A percentile compares a stretch with the other conserved stretches of the same genome.
Conservation (phyloP, 257 asterid genomes). For the Solanum chmielewskii region DNA sequence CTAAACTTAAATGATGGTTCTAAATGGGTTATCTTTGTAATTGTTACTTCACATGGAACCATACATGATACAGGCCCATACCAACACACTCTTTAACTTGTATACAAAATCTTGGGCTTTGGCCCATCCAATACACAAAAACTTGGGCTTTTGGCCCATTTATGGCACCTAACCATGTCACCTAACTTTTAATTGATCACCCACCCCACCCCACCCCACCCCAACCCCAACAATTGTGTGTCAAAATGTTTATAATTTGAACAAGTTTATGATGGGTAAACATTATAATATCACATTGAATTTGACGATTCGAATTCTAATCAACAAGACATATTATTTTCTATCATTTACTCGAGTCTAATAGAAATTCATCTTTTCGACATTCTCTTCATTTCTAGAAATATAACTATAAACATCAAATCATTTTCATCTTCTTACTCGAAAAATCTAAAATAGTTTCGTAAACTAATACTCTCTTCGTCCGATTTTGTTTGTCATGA, state of each 20-base stretch:
- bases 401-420: not conserved
- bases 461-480: no score
- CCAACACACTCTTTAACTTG: not conserved
- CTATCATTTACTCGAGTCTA: rapidly evolving
- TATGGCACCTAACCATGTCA: not conserved
- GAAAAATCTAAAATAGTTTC: no score
- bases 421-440: not conserved
- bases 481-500: no score
- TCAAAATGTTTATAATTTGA: no score
- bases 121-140: not conserved
- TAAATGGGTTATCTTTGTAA: not conserved
- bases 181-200: no score
- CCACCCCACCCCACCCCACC: no score
- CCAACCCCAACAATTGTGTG: not conserved
- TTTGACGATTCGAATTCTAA: no score
- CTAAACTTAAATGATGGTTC: not conserved
- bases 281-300: not conserved
- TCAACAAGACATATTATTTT: no score
- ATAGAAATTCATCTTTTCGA: rapidly evolving
- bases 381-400: no score
- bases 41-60: not conserved
- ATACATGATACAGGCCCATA: not conserved
- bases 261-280: not conserved
- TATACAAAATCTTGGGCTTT: not conserved
- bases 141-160: not conserved